Base-by-base conservation (phyloP, 2,329 filamentous ascomycete genomes). In the Lojkania enalia region DNA sequence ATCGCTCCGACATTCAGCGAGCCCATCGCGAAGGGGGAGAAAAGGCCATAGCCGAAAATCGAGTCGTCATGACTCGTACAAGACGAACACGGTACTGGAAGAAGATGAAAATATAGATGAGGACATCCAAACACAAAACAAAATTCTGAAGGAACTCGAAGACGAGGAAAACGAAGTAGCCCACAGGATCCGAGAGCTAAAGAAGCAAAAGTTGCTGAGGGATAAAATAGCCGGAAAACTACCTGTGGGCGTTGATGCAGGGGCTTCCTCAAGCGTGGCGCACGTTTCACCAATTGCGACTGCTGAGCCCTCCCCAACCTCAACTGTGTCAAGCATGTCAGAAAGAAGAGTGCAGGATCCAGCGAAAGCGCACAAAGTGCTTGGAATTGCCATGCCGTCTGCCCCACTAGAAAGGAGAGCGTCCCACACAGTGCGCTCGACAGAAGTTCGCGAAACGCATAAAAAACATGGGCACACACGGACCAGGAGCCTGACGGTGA, bases 151-250 rank as follows among this genome's bases (percentile, higher is more conserved):
- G 35, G 65, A 69, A 36, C 39, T 69, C 30, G 64, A 67, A 44
- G 58, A 60, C 29, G 76, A 74, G 43, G 78, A 81, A 20, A 80
- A 77, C 51, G 74, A 81, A 30, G 81, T 84, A 5, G 79, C 77
- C 25, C 76, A 76, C 43, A 71, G 78, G 32, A 84, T 84, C 39
- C 74, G 76, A 55, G 74, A 84, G 55, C 61, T 84, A 21, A 78
- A 78, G 57, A 75, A 80, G 53, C 78, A 80, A 50, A 79, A 81
- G 52, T 72, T 80, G 63, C 73, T 75, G 56, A 74, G 79, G 48
- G 76, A 81, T 35, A 72, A 70, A 52, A 57, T 66, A 50, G 63
- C 66, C 29, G 60, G 61, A 29, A 63, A 63, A 46, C 47, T 60
- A 47, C 63, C 65, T 39, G 57, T 62, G 36, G 50, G 52, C 23